Conservation (phyloP, 1,139 yeast genomes). For the Hemisphaericaspora subhashii region DNA sequence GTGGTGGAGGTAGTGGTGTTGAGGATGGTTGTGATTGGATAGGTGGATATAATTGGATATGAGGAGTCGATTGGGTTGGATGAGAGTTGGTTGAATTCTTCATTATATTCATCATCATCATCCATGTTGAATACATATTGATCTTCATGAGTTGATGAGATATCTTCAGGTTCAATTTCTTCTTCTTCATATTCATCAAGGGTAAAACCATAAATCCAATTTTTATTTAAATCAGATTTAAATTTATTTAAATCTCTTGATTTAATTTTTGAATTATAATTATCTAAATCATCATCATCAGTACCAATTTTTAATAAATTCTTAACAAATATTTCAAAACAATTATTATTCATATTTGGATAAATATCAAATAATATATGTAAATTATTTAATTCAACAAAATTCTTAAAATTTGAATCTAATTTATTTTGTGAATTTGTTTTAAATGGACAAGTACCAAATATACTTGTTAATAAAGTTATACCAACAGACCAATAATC, state of each 20-base stretch:
- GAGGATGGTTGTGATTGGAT: constrained; percentile 1
- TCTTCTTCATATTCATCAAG: constrained; percentile 32
- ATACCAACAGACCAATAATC: constrained; percentile 47
- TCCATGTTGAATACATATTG: constrained; percentile 33
- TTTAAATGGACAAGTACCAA: constrained; percentile 49
- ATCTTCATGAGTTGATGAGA: constrained; percentile 3
- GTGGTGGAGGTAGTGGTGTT: too few species aligned
- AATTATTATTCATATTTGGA: constrained; percentile 40
- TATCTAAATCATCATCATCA: constrained; percentile 31
- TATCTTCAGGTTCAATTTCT: constrained; percentile 5
- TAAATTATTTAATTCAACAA: constrained; percentile 34
- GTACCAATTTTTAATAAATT: constrained; percentile 34
- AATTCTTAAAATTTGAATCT: constrained; percentile 41
- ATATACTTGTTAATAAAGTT: constrained; percentile 46
- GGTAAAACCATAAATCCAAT: constrained; percentile 30
- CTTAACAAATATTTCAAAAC: constrained; percentile 36
- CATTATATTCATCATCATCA: constrained; percentile 21
- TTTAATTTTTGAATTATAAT: constrained; percentile 25
- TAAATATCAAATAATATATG: constrained; percentile 42
- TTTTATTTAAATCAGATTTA: constrained; percentile 27
- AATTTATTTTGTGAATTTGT: constrained; percentile 18
- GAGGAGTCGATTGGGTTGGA: background rate
- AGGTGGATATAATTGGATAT: background rate
- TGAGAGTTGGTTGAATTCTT: too few species aligned
- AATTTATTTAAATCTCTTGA: constrained; percentile 31